Evolutionary conservation across 202 grass and related monocot species (phyloP), one percentile per base, ranked within the genome.

Genomic region (Schoenoplectus triqueter): DNA sequence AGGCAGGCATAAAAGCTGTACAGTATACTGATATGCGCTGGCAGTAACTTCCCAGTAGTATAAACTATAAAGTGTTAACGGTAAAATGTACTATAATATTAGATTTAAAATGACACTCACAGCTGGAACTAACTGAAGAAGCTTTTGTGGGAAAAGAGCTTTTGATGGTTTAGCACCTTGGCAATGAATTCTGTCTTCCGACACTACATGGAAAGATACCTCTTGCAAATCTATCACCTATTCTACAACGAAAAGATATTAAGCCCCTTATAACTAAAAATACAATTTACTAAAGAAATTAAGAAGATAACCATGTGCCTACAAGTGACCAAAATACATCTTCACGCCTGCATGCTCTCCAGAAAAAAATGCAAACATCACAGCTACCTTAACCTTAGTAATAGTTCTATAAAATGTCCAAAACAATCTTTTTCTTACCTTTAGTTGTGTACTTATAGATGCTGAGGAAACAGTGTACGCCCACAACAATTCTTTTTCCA

Each of bases 151-250:
- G 3, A 41, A 73, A 54, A 49, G 77, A 89, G 64, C 52, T 87
- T 75, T 78, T 86, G 92, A 98, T 59, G 95, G 88, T 66, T 90
- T 95, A 75, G 89, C 91, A 87, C 95, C 92, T 86, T 73, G 56
- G 42, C 91, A 95, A 15, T 65, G 77, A 86, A 98, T 88, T 87
- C 73, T 95, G 42, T 93, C 89, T 87, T 89, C 66, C 65, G 95
- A 95, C 86, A 93, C 79, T 84, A 87, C 84, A 31, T 84, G 75
- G 77, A 98, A 95, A 69, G 84, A 85, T 47, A 98, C 92, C 40
- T 93, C 66, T 72, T 77, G 40, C 77, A 98, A 92, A 86, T 98
- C 91, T 86, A 98, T 92, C 86, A 87, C 73, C 95, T 98, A 87
- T 47, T 81, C 64, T 19, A 88, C 61, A 71, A 82, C 6, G 2